These are phyloP conservation scores for Barnettozyma sucrosica DNA, from an alignment of 805 yeast genomes.

Conservation along the genomic window DNA sequence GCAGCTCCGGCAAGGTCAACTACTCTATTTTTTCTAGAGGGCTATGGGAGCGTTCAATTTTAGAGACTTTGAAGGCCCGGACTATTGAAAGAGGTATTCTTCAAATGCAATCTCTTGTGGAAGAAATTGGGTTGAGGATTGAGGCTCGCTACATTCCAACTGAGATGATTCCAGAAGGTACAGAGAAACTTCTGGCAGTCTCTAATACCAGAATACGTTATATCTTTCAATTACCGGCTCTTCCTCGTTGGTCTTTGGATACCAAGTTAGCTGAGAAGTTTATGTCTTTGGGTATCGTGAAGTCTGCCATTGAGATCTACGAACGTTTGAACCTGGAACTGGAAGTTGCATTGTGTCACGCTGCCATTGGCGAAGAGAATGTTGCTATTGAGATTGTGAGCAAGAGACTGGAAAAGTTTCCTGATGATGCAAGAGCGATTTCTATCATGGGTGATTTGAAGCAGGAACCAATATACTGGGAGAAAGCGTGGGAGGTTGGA, in stretches of 20 bases:
- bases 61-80: constrained; percentile 74
- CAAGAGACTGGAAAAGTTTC: constrained; percentile 46
- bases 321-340: constrained; percentile 68
- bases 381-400: constrained; percentile 59
- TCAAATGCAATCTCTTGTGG: constrained; percentile 88
- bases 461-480: constrained; percentile 73
- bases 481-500: constrained; percentile 81
- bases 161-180: constrained; percentile 15
- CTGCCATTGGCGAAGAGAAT: constrained; percentile 69
- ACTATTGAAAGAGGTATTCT: constrained; percentile 92
- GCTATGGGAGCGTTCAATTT: constrained; percentile 81
- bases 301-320: constrained; percentile 85
- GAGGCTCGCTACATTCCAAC: constrained; percentile 50
- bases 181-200: constrained; percentile 13
- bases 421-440: constrained; percentile 77
- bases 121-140: constrained; percentile 72
- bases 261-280: constrained; percentile 76
- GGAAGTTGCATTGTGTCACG: constrained; percentile 87
- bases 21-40: constrained; percentile 80
- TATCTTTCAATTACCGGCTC: constrained; percentile 66
- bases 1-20: constrained; percentile 40
- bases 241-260: constrained; percentile 86
- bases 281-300: constrained; percentile 76
- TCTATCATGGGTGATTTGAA: constrained; percentile 83
- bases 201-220: constrained; percentile 54